Conservation (phyloP, 805 yeast species). For the Sugiyamaella qingdaonensis region DNA sequence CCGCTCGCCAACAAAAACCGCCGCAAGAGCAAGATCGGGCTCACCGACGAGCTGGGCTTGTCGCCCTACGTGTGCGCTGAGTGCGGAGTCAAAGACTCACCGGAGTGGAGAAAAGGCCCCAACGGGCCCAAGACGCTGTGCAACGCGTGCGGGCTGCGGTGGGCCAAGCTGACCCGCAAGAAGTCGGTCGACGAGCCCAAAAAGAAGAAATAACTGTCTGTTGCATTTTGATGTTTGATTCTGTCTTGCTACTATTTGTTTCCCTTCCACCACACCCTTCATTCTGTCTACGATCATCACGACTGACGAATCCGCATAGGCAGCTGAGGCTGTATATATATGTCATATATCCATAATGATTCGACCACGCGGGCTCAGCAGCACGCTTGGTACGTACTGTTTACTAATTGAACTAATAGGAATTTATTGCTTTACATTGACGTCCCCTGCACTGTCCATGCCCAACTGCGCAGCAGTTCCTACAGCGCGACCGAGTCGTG, state of each 20-base stretch:
- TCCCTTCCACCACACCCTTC: not conserved
- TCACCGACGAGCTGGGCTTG: conserved; percentile 5
- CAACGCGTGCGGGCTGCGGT: conserved; percentile 84
- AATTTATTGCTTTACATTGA: no score
- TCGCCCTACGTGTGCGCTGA: conserved; percentile 48
- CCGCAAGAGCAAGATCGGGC: conserved; percentile 8
- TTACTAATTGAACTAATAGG: no score
- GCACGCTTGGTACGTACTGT: no score
- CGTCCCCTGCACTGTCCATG: no score
- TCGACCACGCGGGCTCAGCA: no score
- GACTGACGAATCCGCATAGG: conserved; percentile 3
- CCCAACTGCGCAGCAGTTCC: no score
- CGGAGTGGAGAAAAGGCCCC: conserved; percentile 94
- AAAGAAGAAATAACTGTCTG: not conserved
- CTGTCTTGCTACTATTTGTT: not conserved
- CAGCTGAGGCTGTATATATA: not conserved
- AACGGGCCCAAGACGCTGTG: conserved; percentile 77
- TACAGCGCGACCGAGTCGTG: no score
- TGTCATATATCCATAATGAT: not conserved
- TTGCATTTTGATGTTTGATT: not conserved
- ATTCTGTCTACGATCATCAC: conserved; percentile 1
- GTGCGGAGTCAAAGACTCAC: conserved; percentile 71
- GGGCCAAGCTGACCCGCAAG: conserved; percentile 34
- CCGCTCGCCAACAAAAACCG: conserved; percentile 3
- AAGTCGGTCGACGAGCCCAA: conserved; percentile 11